Evolutionary conservation across 2,329 filamentous ascomycete genomes (phyloP).

Genomic region (Phialophora chinensis): DNA sequence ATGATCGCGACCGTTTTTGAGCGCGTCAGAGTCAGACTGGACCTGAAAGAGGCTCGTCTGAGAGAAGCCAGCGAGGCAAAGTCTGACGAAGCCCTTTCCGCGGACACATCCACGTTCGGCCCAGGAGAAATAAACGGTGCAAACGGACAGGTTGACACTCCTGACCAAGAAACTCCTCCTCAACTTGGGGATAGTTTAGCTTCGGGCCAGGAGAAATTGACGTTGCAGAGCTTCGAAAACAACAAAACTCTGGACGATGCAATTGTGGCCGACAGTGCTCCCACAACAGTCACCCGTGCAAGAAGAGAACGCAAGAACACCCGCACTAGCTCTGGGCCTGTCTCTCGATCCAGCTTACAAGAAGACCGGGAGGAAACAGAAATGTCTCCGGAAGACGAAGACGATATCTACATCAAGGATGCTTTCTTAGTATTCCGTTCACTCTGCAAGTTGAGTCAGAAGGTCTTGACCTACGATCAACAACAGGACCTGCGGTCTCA

Average conservation of each 20-base stretch:
- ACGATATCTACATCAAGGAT: slow-evolving; percentile 96
- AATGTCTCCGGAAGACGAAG: slow-evolving; percentile 63
- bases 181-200: slow-evolving; percentile 54
- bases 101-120: slow-evolving; percentile 34
- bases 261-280: slow-evolving; percentile 69
- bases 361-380: slow-evolving; percentile 51
- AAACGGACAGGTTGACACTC: slow-evolving; percentile 33
- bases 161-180: slow-evolving; percentile 50
- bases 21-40: slow-evolving; percentile 82
- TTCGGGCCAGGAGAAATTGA: slow-evolving; percentile 61
- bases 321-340: slow-evolving; percentile 53
- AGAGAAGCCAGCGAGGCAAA: slow-evolving; percentile 47
- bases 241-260: slow-evolving; percentile 70
- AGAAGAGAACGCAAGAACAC: slow-evolving; percentile 54
- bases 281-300: slow-evolving; percentile 68
- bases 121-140: slow-evolving; percentile 44
- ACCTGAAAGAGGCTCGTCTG: slow-evolving; percentile 81
- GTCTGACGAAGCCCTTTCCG: slow-evolving; percentile 40
- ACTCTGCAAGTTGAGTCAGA: slow-evolving; percentile 96
- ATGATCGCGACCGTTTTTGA: slow-evolving; percentile 99
- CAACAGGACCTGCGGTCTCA: slow-evolving; percentile 91
- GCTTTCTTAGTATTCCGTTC: slow-evolving; percentile 96
- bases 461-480: slow-evolving; percentile 85
- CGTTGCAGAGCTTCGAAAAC: slow-evolving; percentile 71
- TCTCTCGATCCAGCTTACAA: slow-evolving; percentile 42